Percentiles rank a stretch among this genome's conserved stretches.
phyloP scores from a whole-genome alignment of 2,329 filamentous ascomycete genomes.

The Thermochaetoides dissita region DNA sequence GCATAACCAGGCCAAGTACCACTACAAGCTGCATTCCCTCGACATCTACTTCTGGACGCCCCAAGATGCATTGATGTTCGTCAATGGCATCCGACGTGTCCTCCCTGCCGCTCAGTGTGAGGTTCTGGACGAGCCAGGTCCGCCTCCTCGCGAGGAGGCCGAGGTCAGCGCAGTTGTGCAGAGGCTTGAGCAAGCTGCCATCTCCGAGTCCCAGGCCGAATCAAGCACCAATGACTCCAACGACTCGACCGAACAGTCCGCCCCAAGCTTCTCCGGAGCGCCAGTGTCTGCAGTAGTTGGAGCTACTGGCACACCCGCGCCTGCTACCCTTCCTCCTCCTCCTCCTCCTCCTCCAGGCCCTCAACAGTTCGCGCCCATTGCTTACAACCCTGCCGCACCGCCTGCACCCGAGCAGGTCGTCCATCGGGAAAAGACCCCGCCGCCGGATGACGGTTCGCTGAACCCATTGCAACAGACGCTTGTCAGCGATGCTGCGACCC shows the following conservation, averaged over 20 bases:
- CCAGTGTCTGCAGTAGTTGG: not conserved
- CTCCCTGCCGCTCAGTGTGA: slow-evolving; percentile 47
- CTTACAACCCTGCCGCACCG: slow-evolving; percentile 69
- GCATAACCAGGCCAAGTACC: slow-evolving; percentile 61
- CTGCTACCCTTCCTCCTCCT: slow-evolving; percentile 22
- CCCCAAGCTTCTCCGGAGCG: slow-evolving; percentile 32
- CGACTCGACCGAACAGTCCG: slow-evolving; percentile 8
- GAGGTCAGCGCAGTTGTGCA: slow-evolving; percentile 58
- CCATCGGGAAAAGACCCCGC: slow-evolving; percentile 68
- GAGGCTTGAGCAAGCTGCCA: slow-evolving; percentile 56
- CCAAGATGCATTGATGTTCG: slow-evolving; percentile 54
- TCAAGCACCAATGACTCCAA: too few relatives aligned
- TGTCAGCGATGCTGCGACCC: slow-evolving; percentile 37
- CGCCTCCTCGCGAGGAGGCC: slow-evolving; percentile 28
- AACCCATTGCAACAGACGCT: slow-evolving; percentile 46
- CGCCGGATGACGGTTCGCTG: slow-evolving; percentile 50
- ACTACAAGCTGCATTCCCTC: slow-evolving; percentile 62
- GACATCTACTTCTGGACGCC: slow-evolving; percentile 72
- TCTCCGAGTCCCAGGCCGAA: slow-evolving; percentile 31
- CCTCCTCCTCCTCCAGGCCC: slow-evolving; percentile 24
- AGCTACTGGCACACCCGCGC: slow-evolving; percentile 4
- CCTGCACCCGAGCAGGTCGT: slow-evolving; percentile 57
- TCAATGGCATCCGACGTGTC: slow-evolving; percentile 53
- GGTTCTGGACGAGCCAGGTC: slow-evolving; percentile 49
- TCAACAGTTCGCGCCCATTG: slow-evolving; percentile 45